Base-by-base conservation (phyloP, 805 yeast species). In the Kluyveromyces starmeri region DNA sequence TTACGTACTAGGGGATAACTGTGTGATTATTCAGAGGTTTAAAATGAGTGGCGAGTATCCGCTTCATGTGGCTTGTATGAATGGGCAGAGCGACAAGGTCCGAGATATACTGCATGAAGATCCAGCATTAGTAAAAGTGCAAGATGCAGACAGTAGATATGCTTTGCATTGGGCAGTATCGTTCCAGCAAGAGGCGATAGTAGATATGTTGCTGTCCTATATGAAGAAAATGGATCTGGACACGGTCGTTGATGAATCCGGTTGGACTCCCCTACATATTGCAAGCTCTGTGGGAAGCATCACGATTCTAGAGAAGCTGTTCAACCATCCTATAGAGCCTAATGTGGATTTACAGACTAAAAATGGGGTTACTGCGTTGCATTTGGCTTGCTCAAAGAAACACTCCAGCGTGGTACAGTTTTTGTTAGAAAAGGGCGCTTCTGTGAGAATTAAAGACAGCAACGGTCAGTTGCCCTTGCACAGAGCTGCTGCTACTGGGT, bases 81-180 rank as follows among this genome's bases (percentile, higher is more conserved):
- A 77, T 13, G 76, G 76, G 27, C 68, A 82, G 29, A 47, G 63
- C 3, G 55, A 67, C 13, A 61, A 67, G 5, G 83, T 75, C 9
- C 65, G 67, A 40, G 66, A 68, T 2, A 47, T 79, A 2, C 49
- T 83, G 4, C 56, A 60, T 8, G 62, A 67, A 15, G 55, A 70
- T 30, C 79, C 84, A 6, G 61, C 65, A 20, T 50, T 64, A 10
- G 70, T 72, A 1, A 45, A 68, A 2, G 34, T 48, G 11, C 64
- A 55, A 40, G 96, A 88, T 54, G 69, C 66, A 2, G 96, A 86
- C 49, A 78, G 76, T 2, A 68, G 96, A 43, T 75, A 82, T 2
- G 81, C 95, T 2, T 60, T 86, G 31, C 94, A 84, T 54, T 88
- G 96, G 96, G 95, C 96, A 1, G 73, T 78, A 18, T 73, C 94